Evolutionary conservation across 169 alveolate genomes (phyloP).

Genomic region (Eimeria acervulina): DNA sequence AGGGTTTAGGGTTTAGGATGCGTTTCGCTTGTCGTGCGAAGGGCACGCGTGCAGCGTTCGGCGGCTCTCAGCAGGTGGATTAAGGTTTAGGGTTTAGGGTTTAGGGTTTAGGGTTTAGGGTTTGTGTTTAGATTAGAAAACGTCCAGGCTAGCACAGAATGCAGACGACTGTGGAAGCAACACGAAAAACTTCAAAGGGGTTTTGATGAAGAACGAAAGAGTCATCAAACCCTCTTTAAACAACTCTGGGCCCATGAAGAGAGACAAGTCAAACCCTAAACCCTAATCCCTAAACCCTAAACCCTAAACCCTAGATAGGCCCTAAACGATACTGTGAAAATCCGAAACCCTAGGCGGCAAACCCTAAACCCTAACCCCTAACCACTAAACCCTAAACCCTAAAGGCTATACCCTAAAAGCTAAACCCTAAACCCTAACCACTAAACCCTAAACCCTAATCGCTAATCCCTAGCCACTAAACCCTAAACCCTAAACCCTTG

Average conservation of each 20-base stretch:
- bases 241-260: slow-evolving; percentile 76
- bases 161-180: slow-evolving; percentile 59
- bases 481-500: not conserved
- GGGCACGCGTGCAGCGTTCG: too few species aligned
- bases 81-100: slow-evolving; percentile 41
- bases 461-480: not conserved
- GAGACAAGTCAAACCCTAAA: slow-evolving; percentile 14
- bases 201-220: not conserved
- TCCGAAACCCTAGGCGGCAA: not conserved
- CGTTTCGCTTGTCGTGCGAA: too few species aligned
- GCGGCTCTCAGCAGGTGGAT: too few species aligned
- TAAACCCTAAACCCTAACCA: not conserved
- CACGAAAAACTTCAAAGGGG: slow-evolving; percentile 45
- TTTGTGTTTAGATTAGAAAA: slow-evolving; percentile 48
- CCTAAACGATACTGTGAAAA: not conserved
- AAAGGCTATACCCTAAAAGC: not conserved
- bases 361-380: not conserved
- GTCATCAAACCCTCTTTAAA: not conserved
- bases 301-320: not conserved
- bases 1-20: not conserved
- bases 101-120: slow-evolving; percentile 45
- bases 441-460: slow-evolving; percentile 12
- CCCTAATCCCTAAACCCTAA: not conserved
- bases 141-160: slow-evolving; percentile 68
- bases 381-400: not conserved